These are phyloP conservation scores for Venturia nashicola DNA, from an alignment of 2,329 filamentous ascomycete species.

Conservation along the genomic window DNA sequence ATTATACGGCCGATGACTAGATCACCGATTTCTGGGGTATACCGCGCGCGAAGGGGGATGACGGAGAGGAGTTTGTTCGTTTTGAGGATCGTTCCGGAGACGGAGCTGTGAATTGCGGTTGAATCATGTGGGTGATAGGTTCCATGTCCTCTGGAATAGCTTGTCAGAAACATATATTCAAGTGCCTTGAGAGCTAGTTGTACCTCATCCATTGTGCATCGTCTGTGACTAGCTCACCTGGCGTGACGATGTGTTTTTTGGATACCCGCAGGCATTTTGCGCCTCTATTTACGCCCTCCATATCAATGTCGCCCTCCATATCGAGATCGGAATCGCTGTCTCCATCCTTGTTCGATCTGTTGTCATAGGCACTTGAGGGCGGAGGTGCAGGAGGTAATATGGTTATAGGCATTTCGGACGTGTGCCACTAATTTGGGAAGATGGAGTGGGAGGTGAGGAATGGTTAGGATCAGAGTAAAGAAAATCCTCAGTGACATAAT, in stretches of 20 bases:
- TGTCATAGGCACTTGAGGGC: slow-evolving; percentile 17
- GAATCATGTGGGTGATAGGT: slow-evolving; percentile 59
- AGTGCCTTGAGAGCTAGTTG: not conserved
- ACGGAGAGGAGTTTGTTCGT: slow-evolving; percentile 97
- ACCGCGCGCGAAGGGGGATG: slow-evolving; percentile 77
- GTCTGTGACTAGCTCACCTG: slow-evolving; percentile 75
- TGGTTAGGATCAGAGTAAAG: too few species aligned
- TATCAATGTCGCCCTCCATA: slow-evolving; percentile 36
- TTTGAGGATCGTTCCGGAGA: slow-evolving; percentile 79
- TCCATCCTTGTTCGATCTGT: slow-evolving; percentile 21
- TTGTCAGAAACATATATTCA: not conserved
- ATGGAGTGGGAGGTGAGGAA: not conserved
- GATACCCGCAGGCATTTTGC: slow-evolving; percentile 26
- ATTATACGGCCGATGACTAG: slow-evolving; percentile 87
- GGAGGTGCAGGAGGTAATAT: slow-evolving; percentile 41
- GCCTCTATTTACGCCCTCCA: slow-evolving; percentile 32
- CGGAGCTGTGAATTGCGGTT: slow-evolving; percentile 70
- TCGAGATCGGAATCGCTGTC: slow-evolving; percentile 19
- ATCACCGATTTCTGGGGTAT: slow-evolving; percentile 92
- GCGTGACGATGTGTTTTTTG: slow-evolving; percentile 57
- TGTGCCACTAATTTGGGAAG: not conserved
- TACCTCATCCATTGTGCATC: slow-evolving; percentile 87
- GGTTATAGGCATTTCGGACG: slow-evolving; percentile 42
- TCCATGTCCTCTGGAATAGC: slow-evolving; percentile 63
- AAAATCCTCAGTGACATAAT: too few species aligned